These are phyloP conservation scores for Schizothecium vesticola DNA, from an alignment of 495 filamentous ascomycete species.

Conservation along the genomic window DNA sequence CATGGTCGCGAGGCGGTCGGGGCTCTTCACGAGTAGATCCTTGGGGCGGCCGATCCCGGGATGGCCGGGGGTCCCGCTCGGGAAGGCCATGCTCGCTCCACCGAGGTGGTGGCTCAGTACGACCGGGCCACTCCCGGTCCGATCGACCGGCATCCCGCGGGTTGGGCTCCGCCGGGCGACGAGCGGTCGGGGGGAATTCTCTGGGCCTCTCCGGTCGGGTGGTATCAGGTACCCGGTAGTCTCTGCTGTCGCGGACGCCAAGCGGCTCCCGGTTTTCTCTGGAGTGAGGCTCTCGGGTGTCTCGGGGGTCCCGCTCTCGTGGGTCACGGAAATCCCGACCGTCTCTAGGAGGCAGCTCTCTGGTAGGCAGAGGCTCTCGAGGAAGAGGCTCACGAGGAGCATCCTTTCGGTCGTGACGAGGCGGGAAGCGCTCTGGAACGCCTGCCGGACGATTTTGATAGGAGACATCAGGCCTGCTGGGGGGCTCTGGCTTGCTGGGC, in stretches of 20 bases:
- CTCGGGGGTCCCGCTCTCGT: conserved; percentile 28
- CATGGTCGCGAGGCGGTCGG: conserved; percentile 29
- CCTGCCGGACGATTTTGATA: conserved; percentile 29
- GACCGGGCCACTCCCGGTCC: conserved; percentile 30
- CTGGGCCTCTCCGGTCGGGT: conserved; percentile 27
- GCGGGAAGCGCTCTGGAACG: conserved; percentile 35
- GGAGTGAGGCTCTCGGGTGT: conserved; percentile 30
- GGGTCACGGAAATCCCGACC: conserved; percentile 30
- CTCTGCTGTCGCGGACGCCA: conserved; percentile 30
- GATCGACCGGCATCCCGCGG: conserved; percentile 27
- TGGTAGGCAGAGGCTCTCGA: background rate
- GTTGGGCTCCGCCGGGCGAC: conserved; percentile 21
- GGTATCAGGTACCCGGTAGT: conserved; percentile 25
- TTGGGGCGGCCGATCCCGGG: conserved; percentile 31
- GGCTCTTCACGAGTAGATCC: conserved; percentile 29
- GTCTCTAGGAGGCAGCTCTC: conserved; percentile 8
- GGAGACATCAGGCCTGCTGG: conserved; percentile 42
- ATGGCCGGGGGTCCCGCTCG: conserved; percentile 34
- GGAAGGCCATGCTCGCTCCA: conserved; percentile 24
- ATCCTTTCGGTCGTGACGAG: conserved; percentile 30
- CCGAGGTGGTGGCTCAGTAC: conserved; percentile 29
- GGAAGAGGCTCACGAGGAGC: conserved; percentile 6
- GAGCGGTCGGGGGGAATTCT: conserved; percentile 21
- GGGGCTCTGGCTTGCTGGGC: conserved; percentile 35
- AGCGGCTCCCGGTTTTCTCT: conserved; percentile 35